phyloP scores from a whole-genome alignment of 2,329 filamentous ascomycete genomes.

The Ophiocordyceps sinensis region DNA sequence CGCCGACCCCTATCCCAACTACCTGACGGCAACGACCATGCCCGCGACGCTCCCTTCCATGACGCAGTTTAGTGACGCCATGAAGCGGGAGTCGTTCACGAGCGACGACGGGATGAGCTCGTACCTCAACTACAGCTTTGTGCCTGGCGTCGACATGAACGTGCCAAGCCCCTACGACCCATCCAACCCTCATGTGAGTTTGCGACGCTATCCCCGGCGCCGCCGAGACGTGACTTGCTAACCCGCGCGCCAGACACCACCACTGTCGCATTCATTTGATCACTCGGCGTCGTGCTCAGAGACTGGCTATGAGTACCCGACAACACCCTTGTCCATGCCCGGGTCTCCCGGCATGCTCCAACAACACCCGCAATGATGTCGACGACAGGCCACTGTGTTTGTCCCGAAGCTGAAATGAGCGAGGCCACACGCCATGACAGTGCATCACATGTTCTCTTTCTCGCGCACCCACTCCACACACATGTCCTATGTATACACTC shows the following conservation, averaged over 20 bases:
- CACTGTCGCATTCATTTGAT: conserved; percentile 60
- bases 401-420: no score
- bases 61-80: conserved; percentile 46
- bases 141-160: conserved; percentile 50
- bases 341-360: conserved; percentile 44
- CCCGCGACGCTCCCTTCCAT: conserved; percentile 50
- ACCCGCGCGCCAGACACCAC: conserved; percentile 50
- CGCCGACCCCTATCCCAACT: conserved; percentile 38
- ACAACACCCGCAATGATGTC: conserved; percentile 5
- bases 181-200: conserved; percentile 63
- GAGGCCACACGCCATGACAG: no score
- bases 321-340: conserved; percentile 61
- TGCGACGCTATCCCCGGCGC: conserved; percentile 22
- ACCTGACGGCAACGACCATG: conserved; percentile 35
- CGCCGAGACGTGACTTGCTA: conserved; percentile 31
- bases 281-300: conserved; percentile 50
- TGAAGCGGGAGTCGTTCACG: conserved; percentile 50
- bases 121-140: conserved; percentile 53
- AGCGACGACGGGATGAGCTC: conserved; percentile 47
- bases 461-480: no score
- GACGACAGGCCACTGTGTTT: background rate
- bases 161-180: conserved; percentile 48
- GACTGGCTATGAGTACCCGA: conserved; percentile 48
- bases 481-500: no score
- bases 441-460: no score